A percentile compares a stretch with the other conserved stretches of the same genome.
Evolutionary conservation across 2,329 filamentous ascomycete genomes (phyloP).

Genomic region (Aspergillus floridensis): DNA sequence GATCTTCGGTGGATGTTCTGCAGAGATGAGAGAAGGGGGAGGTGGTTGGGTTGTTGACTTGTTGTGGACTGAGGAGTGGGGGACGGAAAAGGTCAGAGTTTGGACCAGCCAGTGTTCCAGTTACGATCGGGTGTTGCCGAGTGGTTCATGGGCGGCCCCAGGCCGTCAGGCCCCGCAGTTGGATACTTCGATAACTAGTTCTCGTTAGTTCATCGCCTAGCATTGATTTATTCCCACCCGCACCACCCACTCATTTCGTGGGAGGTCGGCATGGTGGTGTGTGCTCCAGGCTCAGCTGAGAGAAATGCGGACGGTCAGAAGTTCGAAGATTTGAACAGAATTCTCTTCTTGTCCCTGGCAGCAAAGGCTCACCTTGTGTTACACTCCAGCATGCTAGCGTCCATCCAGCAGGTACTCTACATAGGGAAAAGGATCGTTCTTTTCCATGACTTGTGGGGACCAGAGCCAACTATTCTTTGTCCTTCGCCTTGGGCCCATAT

Average conservation of each 20-base stretch:
- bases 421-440: not conserved
- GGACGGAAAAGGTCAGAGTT: not conserved
- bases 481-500: not conserved
- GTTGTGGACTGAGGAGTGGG: not conserved
- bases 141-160: not conserved
- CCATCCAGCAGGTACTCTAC: not conserved
- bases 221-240: not conserved
- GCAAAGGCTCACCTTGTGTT: not conserved
- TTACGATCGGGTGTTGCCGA: not conserved
- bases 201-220: not conserved
- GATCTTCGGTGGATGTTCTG: not conserved
- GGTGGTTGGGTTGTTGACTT: no score
- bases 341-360: not conserved
- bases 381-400: not conserved
- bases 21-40: not conserved
- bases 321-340: no score
- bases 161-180: not conserved
- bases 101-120: not conserved
- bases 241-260: not conserved
- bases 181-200: not conserved
- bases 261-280: not conserved
- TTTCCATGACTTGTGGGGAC: not conserved
- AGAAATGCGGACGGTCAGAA: no score
- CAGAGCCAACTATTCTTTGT: not conserved
- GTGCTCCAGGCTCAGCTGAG: not conserved